Evolutionary conservation across 352 stramenopile species (phyloP), one percentile per base, ranked within the genome.

Genomic region (Pythium aristosporum): DNA sequence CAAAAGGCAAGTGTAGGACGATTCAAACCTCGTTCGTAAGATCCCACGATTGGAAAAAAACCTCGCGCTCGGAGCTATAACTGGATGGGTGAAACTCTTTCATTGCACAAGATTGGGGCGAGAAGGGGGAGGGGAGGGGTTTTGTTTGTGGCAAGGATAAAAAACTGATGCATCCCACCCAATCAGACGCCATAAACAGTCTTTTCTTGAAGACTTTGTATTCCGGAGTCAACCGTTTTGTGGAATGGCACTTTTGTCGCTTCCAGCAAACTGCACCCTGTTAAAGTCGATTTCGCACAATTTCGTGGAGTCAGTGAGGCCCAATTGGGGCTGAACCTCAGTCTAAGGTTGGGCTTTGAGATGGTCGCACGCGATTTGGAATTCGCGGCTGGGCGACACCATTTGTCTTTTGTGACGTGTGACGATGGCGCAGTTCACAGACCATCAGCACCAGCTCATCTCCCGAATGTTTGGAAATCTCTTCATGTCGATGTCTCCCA

Each of bases 61-160:
- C 58, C 59, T 67, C 52, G 32, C 20, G 21, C 39, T 21, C 34
- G 0, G 55, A 64, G 16, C 59, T 67, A 72, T 72, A 64, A 72
- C 65, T 61, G 65, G 53, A 44, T 56, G 58, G 49, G 41, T 56
- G 67, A 72, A 67, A 72, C 34, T 72, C 20, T 72, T 72, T 46
- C 64, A 70, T 56, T 21, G 39, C 25, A 36, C 61, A 67, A 63
- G 53, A 62, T 60, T 23, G 50, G 32, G 54, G 25, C 44, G 44
- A 32, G 18, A 48, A 23, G n/a, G 42, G 12, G 44, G 20, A 50
- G 44, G 44, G 44, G 44, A 39, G 34, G 34, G 34, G 34, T 39
- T 39, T 13, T 39, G 34, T 39, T 39, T 39, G 34, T 39, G 34
- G 34, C 11, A 42, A 42, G 39, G 3, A 21, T 16, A 46, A 54